Evolutionary conservation across 2,329 filamentous ascomycete species (phyloP).

Genomic region (Sporothrix brunneoviolacea): DNA sequence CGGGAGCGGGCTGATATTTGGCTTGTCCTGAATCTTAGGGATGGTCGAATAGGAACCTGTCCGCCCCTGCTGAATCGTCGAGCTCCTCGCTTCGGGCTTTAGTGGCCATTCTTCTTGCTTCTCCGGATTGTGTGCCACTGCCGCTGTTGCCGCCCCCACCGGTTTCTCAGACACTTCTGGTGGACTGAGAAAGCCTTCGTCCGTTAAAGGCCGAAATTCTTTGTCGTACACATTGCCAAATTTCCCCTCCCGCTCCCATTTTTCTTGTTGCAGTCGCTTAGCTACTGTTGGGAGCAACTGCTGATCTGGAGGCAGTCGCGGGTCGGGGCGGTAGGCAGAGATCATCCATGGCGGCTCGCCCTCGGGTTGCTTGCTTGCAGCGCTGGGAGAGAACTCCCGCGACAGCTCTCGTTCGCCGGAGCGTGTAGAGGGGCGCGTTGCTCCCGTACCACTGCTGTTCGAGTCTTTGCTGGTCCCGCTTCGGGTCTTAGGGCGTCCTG

Average conservation of each 20-base stretch:
- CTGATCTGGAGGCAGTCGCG: constrained; percentile 86
- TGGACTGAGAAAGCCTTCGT: constrained; percentile 47
- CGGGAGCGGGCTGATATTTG: constrained; percentile 32
- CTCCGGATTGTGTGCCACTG: constrained; percentile 20
- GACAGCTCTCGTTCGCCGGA: constrained; percentile 51
- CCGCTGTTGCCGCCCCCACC: constrained; percentile 15
- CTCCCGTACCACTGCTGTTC: constrained; percentile 37
- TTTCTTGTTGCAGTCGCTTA: constrained; percentile 82
- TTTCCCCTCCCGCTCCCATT: constrained; percentile 89
- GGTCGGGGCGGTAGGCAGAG: constrained; percentile 92
- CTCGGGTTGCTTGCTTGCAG: constrained; percentile 64
- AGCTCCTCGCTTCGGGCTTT: constrained; percentile 43
- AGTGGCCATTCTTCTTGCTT: constrained; percentile 49
- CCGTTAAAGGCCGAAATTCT: constrained; percentile 76
- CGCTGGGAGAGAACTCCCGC: constrained; percentile 36
- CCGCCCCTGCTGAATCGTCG: constrained; percentile 36
- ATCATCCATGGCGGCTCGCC: constrained; percentile 95
- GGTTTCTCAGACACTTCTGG: constrained; percentile 32
- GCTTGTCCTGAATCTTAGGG: constrained; percentile 49
- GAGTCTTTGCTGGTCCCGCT: constrained; percentile 47
- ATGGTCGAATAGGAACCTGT: constrained; percentile 56
- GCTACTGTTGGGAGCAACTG: constrained; percentile 94
- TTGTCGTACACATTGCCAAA: constrained; percentile 80
- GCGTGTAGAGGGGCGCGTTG: constrained; percentile 55
- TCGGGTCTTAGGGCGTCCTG: constrained; percentile 56